Percentiles rank a stretch among this genome's conserved stretches.
These are phyloP conservation scores for Helotiales sp. DNA, from an alignment of 2,329 filamentous ascomycete genomes.

Conservation along the genomic window DNA sequence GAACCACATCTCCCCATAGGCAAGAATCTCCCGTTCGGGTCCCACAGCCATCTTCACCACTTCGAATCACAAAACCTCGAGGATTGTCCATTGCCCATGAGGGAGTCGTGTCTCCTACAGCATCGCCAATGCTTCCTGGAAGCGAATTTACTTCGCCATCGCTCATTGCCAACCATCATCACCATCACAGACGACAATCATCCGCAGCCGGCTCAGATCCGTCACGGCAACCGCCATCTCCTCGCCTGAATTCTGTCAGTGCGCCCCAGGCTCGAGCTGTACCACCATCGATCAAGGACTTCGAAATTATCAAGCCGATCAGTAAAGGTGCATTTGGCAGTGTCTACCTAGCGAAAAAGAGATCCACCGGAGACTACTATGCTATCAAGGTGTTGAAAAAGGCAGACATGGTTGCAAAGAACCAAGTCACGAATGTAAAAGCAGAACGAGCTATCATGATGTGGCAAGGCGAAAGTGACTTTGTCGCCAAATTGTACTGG, in stretches of 20 bases:
- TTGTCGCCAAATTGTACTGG: slow-evolving; percentile 99
- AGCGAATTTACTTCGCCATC: slow-evolving; percentile 82
- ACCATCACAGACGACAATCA: slow-evolving; percentile 86
- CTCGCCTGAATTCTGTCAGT: slow-evolving; percentile 75
- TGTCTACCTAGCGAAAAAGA: slow-evolving; percentile 98
- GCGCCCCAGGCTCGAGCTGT: slow-evolving; percentile 85
- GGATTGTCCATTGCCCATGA: slow-evolving; percentile 64
- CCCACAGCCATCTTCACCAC: slow-evolving; percentile 78
- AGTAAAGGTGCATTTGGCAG: slow-evolving; percentile 98
- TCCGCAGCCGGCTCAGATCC: slow-evolving; percentile 80
- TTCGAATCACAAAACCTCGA: slow-evolving; percentile 84
- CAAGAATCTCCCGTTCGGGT: slow-evolving; percentile 87
- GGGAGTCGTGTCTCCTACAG: slow-evolving; percentile 79
- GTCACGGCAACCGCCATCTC: slow-evolving; percentile 75
- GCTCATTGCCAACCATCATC: slow-evolving; percentile 63
- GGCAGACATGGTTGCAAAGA: slow-evolving; percentile 99
- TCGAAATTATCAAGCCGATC: slow-evolving; percentile 99
- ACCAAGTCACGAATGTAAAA: slow-evolving; percentile 98
- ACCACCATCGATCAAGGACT: slow-evolving; percentile 97
- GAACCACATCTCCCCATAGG: slow-evolving; percentile 77
- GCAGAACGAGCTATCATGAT: slow-evolving; percentile 99
- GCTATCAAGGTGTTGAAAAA: slow-evolving; percentile 99
- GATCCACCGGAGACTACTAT: slow-evolving; percentile 96
- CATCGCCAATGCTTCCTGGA: slow-evolving; percentile 83
- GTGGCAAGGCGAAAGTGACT: slow-evolving; percentile 99